Percentiles rank a stretch among this genome's conserved stretches.
These are phyloP conservation scores for Polytrichum commune DNA, from an alignment of 225 moss, liverwort and hornwort species.

Conservation along the genomic window DNA sequence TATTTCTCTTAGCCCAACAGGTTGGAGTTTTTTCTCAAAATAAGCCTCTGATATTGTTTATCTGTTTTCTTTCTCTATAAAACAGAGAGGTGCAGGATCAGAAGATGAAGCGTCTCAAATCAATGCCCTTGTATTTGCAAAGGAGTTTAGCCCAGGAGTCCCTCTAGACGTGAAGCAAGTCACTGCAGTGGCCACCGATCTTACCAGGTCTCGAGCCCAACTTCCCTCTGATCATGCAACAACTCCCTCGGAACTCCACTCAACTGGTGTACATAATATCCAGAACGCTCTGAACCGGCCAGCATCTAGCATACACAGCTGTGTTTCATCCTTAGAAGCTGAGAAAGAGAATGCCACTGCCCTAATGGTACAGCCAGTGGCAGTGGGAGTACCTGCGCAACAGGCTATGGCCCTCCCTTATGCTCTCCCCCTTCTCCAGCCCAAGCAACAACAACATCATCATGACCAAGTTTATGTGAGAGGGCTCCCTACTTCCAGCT, in stretches of 20 bases:
- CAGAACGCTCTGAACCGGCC: constrained; percentile 42
- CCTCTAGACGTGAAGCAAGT: constrained; percentile 54
- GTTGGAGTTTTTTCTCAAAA: too few relatives aligned
- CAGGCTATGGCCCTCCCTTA: constrained; percentile 39
- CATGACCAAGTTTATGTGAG: constrained; percentile 17
- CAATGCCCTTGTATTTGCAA: constrained; percentile 54
- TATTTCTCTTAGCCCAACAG: not conserved
- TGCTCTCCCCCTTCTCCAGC: constrained; percentile 31
- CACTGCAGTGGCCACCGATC: constrained; percentile 23
- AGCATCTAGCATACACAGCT: constrained; percentile 49
- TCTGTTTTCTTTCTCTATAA: not conserved
- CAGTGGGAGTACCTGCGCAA: constrained; percentile 35
- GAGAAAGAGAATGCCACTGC: constrained; percentile 46
- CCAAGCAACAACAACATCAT: constrained; percentile 20
- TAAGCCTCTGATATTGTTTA: not conserved
- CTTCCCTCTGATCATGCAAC: constrained; percentile 34
- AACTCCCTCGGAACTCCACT: constrained; percentile 29
- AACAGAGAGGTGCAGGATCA: constrained; percentile 52
- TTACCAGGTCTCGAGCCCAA: constrained; percentile 4
- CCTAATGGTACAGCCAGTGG: constrained; percentile 42
- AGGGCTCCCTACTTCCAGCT: constrained; percentile 11
- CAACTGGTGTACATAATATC: constrained; percentile 16
- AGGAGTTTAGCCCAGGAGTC: constrained; percentile 45
- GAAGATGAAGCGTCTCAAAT: constrained; percentile 59
- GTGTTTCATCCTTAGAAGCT: constrained; percentile 54